Conservation (phyloP, 176 grass and related monocot species). For the Eragrostis curvula region DNA sequence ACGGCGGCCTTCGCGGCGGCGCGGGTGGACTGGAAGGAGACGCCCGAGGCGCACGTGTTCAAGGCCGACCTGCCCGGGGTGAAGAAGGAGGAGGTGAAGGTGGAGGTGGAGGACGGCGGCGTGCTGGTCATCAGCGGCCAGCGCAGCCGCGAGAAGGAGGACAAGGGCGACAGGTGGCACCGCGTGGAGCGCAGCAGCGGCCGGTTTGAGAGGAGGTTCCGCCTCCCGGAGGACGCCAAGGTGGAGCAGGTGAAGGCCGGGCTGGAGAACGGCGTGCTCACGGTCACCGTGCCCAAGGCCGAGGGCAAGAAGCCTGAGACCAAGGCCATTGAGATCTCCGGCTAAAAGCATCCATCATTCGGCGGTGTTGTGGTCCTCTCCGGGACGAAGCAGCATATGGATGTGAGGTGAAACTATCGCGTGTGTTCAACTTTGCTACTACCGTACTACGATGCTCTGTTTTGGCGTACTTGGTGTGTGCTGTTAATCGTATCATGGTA, state of each 20-base stretch:
- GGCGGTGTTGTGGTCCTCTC: neutral
- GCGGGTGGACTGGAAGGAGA: conserved; percentile 71
- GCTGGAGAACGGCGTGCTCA: conserved; percentile 53
- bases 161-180: conserved; percentile 56
- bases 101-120: conserved; percentile 62
- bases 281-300: conserved; percentile 45
- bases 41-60: conserved; percentile 68
- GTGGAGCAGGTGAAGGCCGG: conserved; percentile 19
- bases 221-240: neutral
- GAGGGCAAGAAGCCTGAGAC: conserved; percentile 30
- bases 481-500: neutral
- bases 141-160: conserved; percentile 60
- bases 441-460: neutral
- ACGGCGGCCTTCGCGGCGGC: conserved; percentile 43
- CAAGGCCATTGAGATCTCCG: conserved; percentile 40
- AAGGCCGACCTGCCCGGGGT: conserved; percentile 65
- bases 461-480: neutral
- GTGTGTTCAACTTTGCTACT: too few relatives aligned
- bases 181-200: conserved; percentile 1
- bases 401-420: neutral
- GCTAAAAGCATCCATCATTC: neutral
- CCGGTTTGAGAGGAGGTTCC: neutral
- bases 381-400: neutral
- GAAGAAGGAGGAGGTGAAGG: conserved; percentile 73
- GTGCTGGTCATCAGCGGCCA: conserved; percentile 60